Evolutionary conservation across 2,329 filamentous ascomycete genomes (phyloP).

Genomic region (Arthrobotrys sphaeroides): DNA sequence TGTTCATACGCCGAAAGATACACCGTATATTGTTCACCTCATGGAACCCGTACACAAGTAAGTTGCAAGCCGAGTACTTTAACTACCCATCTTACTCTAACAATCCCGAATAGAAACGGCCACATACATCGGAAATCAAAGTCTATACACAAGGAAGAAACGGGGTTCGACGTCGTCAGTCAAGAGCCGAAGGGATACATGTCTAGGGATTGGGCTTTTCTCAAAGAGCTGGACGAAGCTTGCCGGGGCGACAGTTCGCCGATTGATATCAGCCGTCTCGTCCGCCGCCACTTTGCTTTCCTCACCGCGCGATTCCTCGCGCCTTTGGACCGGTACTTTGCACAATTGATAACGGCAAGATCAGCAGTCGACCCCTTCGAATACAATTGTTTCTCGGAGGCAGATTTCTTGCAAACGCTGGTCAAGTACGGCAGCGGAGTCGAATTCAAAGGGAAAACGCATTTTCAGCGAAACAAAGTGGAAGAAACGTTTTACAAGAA

Average conservation of each 20-base stretch:
- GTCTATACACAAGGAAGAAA: conserved; percentile 47
- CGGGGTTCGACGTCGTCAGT: conserved; percentile 52
- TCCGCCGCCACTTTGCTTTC: conserved; percentile 58
- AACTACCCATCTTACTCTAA: not conserved
- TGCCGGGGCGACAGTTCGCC: conserved; percentile 42
- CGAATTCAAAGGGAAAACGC: conserved; percentile 58
- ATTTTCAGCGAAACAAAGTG: conserved; percentile 56
- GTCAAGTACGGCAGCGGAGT: conserved; percentile 57
- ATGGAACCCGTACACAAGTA: conserved; percentile 53
- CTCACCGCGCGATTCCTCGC: conserved; percentile 57
- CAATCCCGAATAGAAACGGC: conserved; percentile 22
- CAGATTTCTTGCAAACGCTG: conserved; percentile 56
- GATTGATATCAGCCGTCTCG: conserved; percentile 53
- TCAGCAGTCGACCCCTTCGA: conserved; percentile 55
- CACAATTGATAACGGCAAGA: conserved; percentile 55
- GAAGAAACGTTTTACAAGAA: conserved; percentile 58
- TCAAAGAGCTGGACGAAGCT: conserved; percentile 56
- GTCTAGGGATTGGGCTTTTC: conserved; percentile 56
- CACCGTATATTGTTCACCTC: conserved; percentile 57
- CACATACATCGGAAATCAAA: conserved; percentile 32
- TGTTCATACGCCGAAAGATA: conserved; percentile 8
- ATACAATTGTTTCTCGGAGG: conserved; percentile 57
- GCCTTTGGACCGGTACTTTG: conserved; percentile 57
- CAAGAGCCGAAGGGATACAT: conserved; percentile 57
- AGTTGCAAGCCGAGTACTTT: not conserved